Evolutionary conservation across 345 rosid genomes (phyloP).

Genomic region (Linum usitatissimum): DNA sequence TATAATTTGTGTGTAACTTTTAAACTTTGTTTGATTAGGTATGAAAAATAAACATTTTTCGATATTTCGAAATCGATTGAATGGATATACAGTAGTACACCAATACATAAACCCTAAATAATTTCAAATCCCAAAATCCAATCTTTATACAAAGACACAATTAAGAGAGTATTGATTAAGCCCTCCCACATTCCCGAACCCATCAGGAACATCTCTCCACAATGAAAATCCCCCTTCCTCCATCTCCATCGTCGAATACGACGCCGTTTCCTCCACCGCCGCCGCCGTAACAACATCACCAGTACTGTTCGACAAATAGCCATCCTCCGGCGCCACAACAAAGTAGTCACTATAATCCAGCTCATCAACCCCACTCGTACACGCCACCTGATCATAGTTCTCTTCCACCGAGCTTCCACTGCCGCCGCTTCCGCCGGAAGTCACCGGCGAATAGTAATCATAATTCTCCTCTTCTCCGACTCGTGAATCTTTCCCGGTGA

Average conservation of each 20-base stretch:
- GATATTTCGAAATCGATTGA: too few relatives aligned
- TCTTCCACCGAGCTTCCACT: not conserved
- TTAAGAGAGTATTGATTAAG: not conserved
- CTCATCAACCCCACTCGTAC: too few relatives aligned
- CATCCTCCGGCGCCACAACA: not conserved
- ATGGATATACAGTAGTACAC: too few relatives aligned
- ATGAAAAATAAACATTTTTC: too few relatives aligned
- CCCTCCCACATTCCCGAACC: not conserved
- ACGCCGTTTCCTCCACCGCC: too few relatives aligned
- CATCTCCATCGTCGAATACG: not conserved
- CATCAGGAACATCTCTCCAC: not conserved
- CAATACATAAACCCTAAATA: too few relatives aligned
- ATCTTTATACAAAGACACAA: not conserved
- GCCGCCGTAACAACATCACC: too few relatives aligned
- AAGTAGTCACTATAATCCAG: too few relatives aligned
- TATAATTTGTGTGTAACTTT: too few relatives aligned
- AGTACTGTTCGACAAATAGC: not conserved
- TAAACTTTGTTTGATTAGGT: too few relatives aligned
- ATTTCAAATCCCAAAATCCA: not conserved
- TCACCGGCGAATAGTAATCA: not conserved
- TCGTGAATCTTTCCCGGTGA: conserved; percentile 36
- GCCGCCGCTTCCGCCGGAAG: not conserved
- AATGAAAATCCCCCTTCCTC: not conserved
- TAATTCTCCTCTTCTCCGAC: not conserved
- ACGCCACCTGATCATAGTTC: not conserved